Conservation (phyloP, 805 yeast genomes). For the Brettanomyces bruxellensis region DNA sequence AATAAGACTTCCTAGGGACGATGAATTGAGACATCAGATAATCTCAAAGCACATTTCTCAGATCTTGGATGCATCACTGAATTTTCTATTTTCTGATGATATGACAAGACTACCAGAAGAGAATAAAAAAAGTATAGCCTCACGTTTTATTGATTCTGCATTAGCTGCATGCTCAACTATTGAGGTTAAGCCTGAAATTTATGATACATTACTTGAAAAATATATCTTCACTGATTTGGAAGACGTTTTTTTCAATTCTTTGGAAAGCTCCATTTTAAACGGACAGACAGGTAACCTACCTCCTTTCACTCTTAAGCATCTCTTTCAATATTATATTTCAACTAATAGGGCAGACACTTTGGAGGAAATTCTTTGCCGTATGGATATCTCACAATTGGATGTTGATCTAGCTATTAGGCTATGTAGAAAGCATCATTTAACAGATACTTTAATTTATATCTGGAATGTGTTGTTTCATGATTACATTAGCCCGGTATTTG, state of each 20-base stretch:
- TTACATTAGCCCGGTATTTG: conserved; percentile 60
- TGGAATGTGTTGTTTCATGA: conserved; percentile 68
- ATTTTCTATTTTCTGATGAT: conserved; percentile 27
- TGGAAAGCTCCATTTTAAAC: conserved; percentile 43
- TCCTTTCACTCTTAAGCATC: conserved; percentile 51
- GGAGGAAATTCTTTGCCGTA: conserved; percentile 59
- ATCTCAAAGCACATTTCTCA: conserved; percentile 48
- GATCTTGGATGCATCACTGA: conserved; percentile 45
- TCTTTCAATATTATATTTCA: conserved; percentile 44
- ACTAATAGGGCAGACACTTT: conserved; percentile 37
- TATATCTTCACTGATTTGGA: conserved; percentile 26
- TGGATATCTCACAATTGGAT: conserved; percentile 64
- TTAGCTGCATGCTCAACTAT: conserved; percentile 34
- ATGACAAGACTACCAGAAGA: conserved; percentile 3
- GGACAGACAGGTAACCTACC: conserved; percentile 43
- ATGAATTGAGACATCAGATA: conserved; percentile 32
- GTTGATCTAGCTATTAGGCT: conserved; percentile 64
- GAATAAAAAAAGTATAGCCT: conserved; percentile 13
- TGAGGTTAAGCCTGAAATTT: conserved; percentile 21
- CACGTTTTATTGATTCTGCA: conserved; percentile 26
- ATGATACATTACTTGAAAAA: conserved; percentile 38
- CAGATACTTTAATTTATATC: conserved; percentile 58
- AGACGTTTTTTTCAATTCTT: conserved; percentile 37
- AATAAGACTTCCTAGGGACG: conserved; percentile 47
- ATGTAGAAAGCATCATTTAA: conserved; percentile 46